Evolutionary conservation across 495 filamentous ascomycete species (phyloP), one percentile per base, ranked within the genome.

Genomic region (Aspergillus coremiiformis): DNA sequence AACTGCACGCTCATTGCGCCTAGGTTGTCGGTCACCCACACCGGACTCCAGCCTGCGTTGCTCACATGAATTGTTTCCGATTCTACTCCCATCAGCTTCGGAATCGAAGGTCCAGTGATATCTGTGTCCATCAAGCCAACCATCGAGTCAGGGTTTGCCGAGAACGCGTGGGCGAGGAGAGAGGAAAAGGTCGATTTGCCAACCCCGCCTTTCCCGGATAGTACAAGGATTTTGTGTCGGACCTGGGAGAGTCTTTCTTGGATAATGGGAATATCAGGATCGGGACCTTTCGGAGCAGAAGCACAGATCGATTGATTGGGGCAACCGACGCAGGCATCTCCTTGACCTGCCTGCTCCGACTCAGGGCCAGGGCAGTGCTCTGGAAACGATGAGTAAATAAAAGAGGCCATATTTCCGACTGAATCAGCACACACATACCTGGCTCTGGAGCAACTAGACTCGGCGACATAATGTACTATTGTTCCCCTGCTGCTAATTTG

Each of bases 61-160:
- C 81, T 88, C 21, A 94, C 78, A 65, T 97, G 94, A 26, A 98
- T 94, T 0, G 87, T 91, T 70, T 96, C 91, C 4, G 79, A 65
- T 68, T 96, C 89, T 1, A 96, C 92, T 17, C 94, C 93, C 81
- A 98, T 88, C 94, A 98, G 96, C 71, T 94, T 94, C 0, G 93
- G 93, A 51, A 97, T 95, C 44, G 80, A 86, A 0, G 93, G 93
- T 0, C 93, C 93, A 67, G 88, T 93, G 55, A 98, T 93, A 69
- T 98, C 93, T 1, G 92, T 92, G 63, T 98, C 93, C 87, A 96
- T 95, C 47, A 98, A 81, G 10, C 91, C 92, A 5, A 98, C 85
- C 9, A 82, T 87, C 17, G 69, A 81, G 9, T 81, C 80, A 2
- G 83, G 78, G 63, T 92, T 85, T 12, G 81, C 75, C 0, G 94